Evolutionary conservation across 441 rosid species (phyloP), one percentile per base, ranked within the genome.

Genomic region (Hura crepitans): DNA sequence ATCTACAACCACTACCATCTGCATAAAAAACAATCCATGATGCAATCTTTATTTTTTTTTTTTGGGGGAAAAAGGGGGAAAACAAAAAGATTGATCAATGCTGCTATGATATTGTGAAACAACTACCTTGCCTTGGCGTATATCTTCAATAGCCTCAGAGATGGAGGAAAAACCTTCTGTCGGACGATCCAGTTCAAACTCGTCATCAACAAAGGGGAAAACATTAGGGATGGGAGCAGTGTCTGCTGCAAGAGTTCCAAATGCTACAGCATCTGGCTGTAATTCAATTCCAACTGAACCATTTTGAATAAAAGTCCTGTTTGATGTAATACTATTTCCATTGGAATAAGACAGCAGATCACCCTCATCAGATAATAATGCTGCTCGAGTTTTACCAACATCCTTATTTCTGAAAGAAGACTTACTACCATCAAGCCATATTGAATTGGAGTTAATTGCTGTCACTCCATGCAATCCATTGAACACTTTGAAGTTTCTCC

Each of bases 1-100:
- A 61, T 94, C 98, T 27, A 91, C 98, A 62, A 88, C 98, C 47
- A 91, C 77, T 59, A 91, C 98, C 74, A 89, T 78, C 98, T 93
- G 89, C 75, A 85, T 15, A 56, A 62, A 61, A 68, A 23, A 55
- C 74, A 13, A 65, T 74, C 43, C 75, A 67, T 20, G 51, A 42
- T 45, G 6, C 15, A 37, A 65, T 23, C 35, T 57, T 30, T 39
- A 23, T n/a, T n/a, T n/a, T n/a, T n/a, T 51, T 18, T 50, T 30
- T 31, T 8, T 14, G 12, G 17, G 22, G 9, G 59, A 15, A 5
- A 58, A 6, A 57, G 74, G 57, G 25, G 17, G 15, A 71, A 6
- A 17, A n/a, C 15, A 7, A 14, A 35, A 42, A 11, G 25, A 51
- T 4, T 28, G 9, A 69, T 20, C 4, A 28, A 64, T 57, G 56